Evolutionary conservation across 1,139 yeast genomes (phyloP).

Genomic region (Wickerhamomyces sp.): DNA sequence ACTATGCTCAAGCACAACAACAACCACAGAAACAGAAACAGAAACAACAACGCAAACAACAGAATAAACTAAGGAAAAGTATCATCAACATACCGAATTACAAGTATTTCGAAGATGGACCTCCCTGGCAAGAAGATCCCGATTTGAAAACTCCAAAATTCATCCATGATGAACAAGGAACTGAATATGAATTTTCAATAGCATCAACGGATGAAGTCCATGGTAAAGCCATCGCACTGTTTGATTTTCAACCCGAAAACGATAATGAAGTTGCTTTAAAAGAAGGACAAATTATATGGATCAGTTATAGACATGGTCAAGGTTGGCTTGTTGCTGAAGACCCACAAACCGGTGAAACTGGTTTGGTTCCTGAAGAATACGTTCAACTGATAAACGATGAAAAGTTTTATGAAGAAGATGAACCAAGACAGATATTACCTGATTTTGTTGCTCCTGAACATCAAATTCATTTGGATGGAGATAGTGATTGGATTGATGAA

Average conservation of each 20-base stretch:
- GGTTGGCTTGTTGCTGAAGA: constrained; percentile 98
- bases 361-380: constrained; percentile 93
- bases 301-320: constrained; percentile 90
- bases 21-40: no score
- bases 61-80: constrained; percentile 1
- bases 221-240: constrained; percentile 75
- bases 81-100: constrained; percentile 5
- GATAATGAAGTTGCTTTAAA: constrained; percentile 78
- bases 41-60: no score
- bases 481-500: constrained; percentile 36
- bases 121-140: constrained; percentile 29
- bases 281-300: constrained; percentile 84
- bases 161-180: constrained; percentile 25
- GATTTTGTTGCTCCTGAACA: constrained; percentile 38
- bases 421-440: constrained; percentile 45
- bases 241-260: constrained; percentile 88
- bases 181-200: constrained; percentile 28
- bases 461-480: constrained; percentile 24
- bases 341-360: constrained; percentile 73
- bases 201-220: constrained; percentile 36
- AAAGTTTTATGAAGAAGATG: constrained; percentile 27
- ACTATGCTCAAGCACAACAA: no score
- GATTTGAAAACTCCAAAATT: constrained; percentile 24
- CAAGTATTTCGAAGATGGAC: constrained; percentile 23
- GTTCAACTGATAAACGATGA: constrained; percentile 49